These are phyloP conservation scores for Aaosphaeria arxii DNA, from an alignment of 2,329 filamentous ascomycete genomes.

Conservation along the genomic window DNA sequence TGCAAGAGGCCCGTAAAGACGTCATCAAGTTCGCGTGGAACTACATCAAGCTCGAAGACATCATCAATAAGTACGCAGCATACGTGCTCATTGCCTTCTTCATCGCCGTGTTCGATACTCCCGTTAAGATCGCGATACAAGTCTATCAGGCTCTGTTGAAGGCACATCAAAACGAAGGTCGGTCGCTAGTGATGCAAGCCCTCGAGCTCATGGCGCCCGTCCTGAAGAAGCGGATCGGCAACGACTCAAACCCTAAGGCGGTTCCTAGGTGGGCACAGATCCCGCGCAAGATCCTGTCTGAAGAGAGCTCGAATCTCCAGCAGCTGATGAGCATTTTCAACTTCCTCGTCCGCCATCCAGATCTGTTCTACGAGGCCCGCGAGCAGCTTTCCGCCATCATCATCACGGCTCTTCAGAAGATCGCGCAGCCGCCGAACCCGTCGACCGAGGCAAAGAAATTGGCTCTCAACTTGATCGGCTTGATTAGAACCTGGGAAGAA, in stretches of 20 bases:
- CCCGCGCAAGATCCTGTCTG: constrained; percentile 83
- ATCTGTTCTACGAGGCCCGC: constrained; percentile 90
- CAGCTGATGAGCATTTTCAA: constrained; percentile 98
- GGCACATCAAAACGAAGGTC: constrained; percentile 92
- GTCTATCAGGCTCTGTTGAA: constrained; percentile 89
- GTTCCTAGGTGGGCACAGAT: constrained; percentile 80
- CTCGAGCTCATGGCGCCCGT: constrained; percentile 94
- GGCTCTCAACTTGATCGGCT: constrained; percentile 81
- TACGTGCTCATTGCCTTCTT: constrained; percentile 98
- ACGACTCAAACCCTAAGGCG: constrained; percentile 63
- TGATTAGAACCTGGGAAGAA: constrained; percentile 93
- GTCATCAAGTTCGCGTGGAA: constrained; percentile 99
- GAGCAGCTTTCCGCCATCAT: constrained; percentile 89
- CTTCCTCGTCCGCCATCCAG: constrained; percentile 87
- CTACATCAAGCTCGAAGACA: constrained; percentile 91
- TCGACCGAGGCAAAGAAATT: constrained; percentile 91
- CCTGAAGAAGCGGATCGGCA: constrained; percentile 76
- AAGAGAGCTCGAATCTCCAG: constrained; percentile 91
- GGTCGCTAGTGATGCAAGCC: constrained; percentile 87
- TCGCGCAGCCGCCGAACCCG: constrained; percentile 76
- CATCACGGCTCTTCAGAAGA: constrained; percentile 83
- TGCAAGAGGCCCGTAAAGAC: constrained; percentile 92
- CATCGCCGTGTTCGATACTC: constrained; percentile 94
- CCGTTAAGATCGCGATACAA: constrained; percentile 90
- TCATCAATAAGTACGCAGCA: constrained; percentile 97